Conservation (phyloP, 495 filamentous ascomycete species). For the Lepraria neglecta region DNA sequence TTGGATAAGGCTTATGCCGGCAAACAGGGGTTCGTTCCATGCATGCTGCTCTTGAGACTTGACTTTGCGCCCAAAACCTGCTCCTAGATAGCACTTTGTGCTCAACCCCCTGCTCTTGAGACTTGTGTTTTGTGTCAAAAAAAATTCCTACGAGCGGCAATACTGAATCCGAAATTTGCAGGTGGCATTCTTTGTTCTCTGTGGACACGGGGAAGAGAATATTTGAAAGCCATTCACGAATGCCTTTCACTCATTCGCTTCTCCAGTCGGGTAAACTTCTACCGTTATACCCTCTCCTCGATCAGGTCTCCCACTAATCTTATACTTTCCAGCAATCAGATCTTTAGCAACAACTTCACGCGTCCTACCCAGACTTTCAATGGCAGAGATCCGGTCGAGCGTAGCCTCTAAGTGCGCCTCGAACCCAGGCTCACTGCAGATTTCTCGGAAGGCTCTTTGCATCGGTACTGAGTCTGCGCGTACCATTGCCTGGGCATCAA, state of each 20-base stretch:
- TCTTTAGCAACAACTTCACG: conserved; percentile 88
- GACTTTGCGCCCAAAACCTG: too few relatives aligned
- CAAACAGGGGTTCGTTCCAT: too few relatives aligned
- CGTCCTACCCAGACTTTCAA: conserved; percentile 88
- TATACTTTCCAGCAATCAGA: conserved; percentile 67
- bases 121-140: too few relatives aligned
- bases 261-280: neutral
- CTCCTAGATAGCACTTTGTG: too few relatives aligned
- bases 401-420: conserved; percentile 76
- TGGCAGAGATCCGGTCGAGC: conserved; percentile 73
- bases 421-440: conserved; percentile 67
- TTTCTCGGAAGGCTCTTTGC: conserved; percentile 82
- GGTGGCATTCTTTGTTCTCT: neutral
- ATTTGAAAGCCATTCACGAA: neutral
- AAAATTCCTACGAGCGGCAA: too few relatives aligned
- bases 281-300: conserved; percentile 20
- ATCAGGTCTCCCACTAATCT: conserved; percentile 43
- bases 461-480: conserved; percentile 93
- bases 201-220: neutral
- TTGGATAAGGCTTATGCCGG: too few relatives aligned
- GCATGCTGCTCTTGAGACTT: too few relatives aligned
- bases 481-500: conserved; percentile 79
- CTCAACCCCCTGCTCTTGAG: too few relatives aligned
- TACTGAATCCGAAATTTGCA: neutral
- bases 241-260: neutral